These are phyloP conservation scores for Pythium folliculosum DNA, from an alignment of 352 stramenopile genomes.

Conservation along the genomic window DNA sequence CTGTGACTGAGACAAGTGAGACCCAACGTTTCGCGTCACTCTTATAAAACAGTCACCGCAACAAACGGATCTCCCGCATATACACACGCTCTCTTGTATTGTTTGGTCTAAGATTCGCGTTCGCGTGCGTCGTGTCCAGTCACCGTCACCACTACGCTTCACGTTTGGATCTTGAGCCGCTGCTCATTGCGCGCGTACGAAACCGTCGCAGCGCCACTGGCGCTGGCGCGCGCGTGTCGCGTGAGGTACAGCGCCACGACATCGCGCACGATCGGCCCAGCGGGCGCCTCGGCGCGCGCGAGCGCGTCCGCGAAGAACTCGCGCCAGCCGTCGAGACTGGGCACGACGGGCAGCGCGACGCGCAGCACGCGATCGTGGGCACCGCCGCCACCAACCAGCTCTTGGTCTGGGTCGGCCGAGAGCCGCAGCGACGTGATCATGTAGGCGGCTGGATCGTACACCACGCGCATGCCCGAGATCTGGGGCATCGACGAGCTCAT, in stretches of 20 bases:
- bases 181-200: slow-evolving; percentile 15
- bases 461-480: slow-evolving; percentile 53
- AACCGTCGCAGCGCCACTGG: neutral
- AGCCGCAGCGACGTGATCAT: slow-evolving; percentile 43
- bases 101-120: no score
- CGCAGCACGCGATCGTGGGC: neutral
- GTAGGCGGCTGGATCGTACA: slow-evolving; percentile 36
- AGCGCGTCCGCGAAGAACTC: slow-evolving; percentile 12
- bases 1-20: slow-evolving; percentile 10
- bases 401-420: slow-evolving; percentile 10
- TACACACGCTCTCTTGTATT: neutral
- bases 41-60: slow-evolving; percentile 4
- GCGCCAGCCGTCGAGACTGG: slow-evolving; percentile 20
- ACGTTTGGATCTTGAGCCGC: slow-evolving; percentile 6
- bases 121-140: neutral
- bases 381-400: neutral
- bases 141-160: no score
- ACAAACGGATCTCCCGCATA: no score
- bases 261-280: slow-evolving; percentile 17
- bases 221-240: slow-evolving; percentile 4
- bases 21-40: neutral
- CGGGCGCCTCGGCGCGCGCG: slow-evolving; percentile 3
- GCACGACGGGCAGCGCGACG: slow-evolving; percentile 21
- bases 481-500: slow-evolving; percentile 80
- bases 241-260: slow-evolving; percentile 24